Base-by-base conservation (phyloP, 805 yeast genomes). In the Lipomyces anomalus region DNA sequence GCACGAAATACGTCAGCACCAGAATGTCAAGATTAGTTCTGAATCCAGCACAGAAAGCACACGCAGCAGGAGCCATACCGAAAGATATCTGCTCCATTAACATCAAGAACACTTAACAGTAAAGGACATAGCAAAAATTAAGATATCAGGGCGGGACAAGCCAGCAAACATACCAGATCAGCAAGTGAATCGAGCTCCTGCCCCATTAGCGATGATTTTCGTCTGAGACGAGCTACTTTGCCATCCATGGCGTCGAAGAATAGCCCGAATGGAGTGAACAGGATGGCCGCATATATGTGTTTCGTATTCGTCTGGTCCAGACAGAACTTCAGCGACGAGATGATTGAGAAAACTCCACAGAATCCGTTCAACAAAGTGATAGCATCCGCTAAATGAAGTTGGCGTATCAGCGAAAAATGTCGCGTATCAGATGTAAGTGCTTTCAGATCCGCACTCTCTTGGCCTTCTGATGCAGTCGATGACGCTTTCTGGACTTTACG, bases 201-300 rank as follows among this genome's bases (percentile, higher is more conserved):
- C 50, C 98, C 98, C 84, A 92, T 85, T 44, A 92, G 73, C 9
- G 94, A 82, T 2, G 95, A 78, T 69, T 89, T 87, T 64, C 88
- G 84, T 68, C 96, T 78, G 69, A 92, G 75, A 61, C 98, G 77
- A 3, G 98, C 98, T 5, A 90, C 98, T 59, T 95, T 79, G 29
- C 98, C 98, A 64, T 92, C 98, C 64, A 92, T 84, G 64, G 92
- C 88, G 66, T 90, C 98, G 65, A 90, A 90, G 63, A 92, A 87
- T 60, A 90, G 76, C 4, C 98, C 98, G 56, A 90, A 70, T n/a
- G 84, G 73, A 36, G 88, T 86, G 67, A 84, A 87, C 55, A 83
- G 80, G 68, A 88, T 89, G 1, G 97, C 96, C 57, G 95, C 74
- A 67, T 84, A 90, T n/a, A 66, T 58, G 47, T 63, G 58, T 35